Evolutionary conservation across 768 basidiomycete species (phyloP).

Genomic region (Trametes cingulata): DNA sequence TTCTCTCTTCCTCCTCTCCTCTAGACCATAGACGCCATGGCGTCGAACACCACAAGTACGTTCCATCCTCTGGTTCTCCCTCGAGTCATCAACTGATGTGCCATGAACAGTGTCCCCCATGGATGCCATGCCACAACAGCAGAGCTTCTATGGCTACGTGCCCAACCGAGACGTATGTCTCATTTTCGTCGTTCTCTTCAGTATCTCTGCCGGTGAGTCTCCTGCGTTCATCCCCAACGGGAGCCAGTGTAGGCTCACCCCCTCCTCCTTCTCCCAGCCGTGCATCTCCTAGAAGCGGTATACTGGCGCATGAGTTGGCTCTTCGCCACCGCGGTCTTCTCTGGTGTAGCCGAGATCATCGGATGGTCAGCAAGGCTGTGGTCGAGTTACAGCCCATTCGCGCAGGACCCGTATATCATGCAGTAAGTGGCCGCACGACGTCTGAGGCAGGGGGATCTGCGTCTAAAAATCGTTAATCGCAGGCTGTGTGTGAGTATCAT

Average conservation of each 20-base stretch:
- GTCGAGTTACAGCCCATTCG: slow-evolving; percentile 31
- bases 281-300: slow-evolving; percentile 33
- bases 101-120: neutral
- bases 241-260: neutral
- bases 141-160: slow-evolving; percentile 14
- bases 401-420: slow-evolving; percentile 39
- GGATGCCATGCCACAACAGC: neutral
- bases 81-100: neutral
- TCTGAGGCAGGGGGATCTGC: neutral
- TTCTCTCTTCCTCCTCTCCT: neutral
- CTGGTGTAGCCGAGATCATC: slow-evolving; percentile 36
- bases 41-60: slow-evolving; percentile 4
- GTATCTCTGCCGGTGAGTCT: slow-evolving; percentile 21
- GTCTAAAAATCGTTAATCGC: slow-evolving; percentile 22
- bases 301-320: slow-evolving; percentile 38
- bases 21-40: neutral
- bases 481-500: slow-evolving; percentile 52
- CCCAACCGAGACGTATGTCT: slow-evolving; percentile 11
- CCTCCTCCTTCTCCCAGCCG: slow-evolving; percentile 17
- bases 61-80: neutral
- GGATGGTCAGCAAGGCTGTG: slow-evolving; percentile 42
- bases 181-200: slow-evolving; percentile 21
- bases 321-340: slow-evolving; percentile 34
- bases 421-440: slow-evolving; percentile 31
- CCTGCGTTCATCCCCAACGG: neutral